Conservation (phyloP, 495 filamentous ascomycete genomes). For the Aspergillus heteromorphus region DNA sequence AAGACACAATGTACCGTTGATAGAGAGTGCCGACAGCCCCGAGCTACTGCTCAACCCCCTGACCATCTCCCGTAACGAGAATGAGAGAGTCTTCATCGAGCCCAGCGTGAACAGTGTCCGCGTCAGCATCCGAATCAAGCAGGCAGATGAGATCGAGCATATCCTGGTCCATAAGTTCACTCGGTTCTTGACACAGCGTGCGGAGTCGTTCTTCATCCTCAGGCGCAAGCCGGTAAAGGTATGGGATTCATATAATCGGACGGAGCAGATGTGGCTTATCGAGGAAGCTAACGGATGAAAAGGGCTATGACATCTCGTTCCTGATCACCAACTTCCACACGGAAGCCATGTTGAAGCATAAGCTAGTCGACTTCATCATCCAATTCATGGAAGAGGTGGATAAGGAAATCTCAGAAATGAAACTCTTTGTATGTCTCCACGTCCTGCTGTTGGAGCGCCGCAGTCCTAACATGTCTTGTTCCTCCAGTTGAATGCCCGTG, state of each 20-base stretch:
- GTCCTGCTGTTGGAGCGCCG: slow-evolving; percentile 11
- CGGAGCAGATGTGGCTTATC: neutral
- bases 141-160: slow-evolving; percentile 97
- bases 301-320: slow-evolving; percentile 99
- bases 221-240: slow-evolving; percentile 94
- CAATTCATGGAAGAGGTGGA: slow-evolving; percentile 99
- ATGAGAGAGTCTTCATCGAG: slow-evolving; percentile 85
- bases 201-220: slow-evolving; percentile 96
- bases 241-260: neutral
- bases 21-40: slow-evolving; percentile 98
- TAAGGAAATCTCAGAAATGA: slow-evolving; percentile 99
- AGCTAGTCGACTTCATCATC: slow-evolving; percentile 97
- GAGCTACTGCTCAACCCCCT: slow-evolving; percentile 93
- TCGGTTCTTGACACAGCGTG: slow-evolving; percentile 89
- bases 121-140: slow-evolving; percentile 96
- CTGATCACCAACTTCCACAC: slow-evolving; percentile 98
- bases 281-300: slow-evolving; percentile 9
- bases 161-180: slow-evolving; percentile 98
- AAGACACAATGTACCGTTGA: slow-evolving; percentile 95
- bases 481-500: slow-evolving; percentile 84
- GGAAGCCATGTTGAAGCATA: slow-evolving; percentile 96
- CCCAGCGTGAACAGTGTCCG: slow-evolving; percentile 93
- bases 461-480: slow-evolving; percentile 15
- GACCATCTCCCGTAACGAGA: slow-evolving; percentile 85
- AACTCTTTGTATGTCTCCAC: slow-evolving; percentile 77